Evolutionary conservation across 768 basidiomycete genomes (phyloP), one percentile per base, ranked within the genome.

Genomic region (Boletellus emodensis): DNA sequence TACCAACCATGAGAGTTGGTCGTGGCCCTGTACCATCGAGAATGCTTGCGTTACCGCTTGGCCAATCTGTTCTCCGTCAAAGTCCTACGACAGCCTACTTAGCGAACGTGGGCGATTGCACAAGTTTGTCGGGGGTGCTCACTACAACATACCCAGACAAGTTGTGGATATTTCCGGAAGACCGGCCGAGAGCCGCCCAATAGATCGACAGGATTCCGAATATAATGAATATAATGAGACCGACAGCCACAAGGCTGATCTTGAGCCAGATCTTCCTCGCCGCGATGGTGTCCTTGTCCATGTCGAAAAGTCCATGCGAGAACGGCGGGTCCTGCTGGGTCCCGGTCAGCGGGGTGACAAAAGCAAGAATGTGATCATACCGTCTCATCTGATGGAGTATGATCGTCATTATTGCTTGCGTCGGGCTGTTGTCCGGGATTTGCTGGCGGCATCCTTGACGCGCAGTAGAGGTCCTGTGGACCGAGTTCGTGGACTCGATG

Each of bases 131-230:
- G 43, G 38, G 20, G 30, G 3, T 10, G 71, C 80, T 44, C 50
- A 84, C 83, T 22, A 85, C 76, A 0, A 85, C 72, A 72, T 75
- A 83, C 2, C 79, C 81, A n/a, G 72, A 60, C 22, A 85, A 58
- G 20, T 76, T 75, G 35, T 63, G 63, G 5, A 72, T 32, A 9
- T 71, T 61, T 30, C 51, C 38, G 6, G 65, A 72, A 10, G 72
- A 72, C 46, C 72, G 72, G 67, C 80, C 80, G 4, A 80, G 62
- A 12, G 78, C 75, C 10, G 79, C 82, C 81, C 82, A 85, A 61
- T 78, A 84, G 40, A 85, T 82, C 3, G 80, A 64, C 49, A 84
- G 65, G 18, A 83, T 67, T 0, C 63, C 66, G 52, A 80, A 75
- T 38, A 84, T 75, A 18, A 75, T 60, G 32, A 80, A 39, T 13